Evolutionary conservation across 2,329 filamentous ascomycete genomes (phyloP).

Genomic region (Aspergillus versicolor): DNA sequence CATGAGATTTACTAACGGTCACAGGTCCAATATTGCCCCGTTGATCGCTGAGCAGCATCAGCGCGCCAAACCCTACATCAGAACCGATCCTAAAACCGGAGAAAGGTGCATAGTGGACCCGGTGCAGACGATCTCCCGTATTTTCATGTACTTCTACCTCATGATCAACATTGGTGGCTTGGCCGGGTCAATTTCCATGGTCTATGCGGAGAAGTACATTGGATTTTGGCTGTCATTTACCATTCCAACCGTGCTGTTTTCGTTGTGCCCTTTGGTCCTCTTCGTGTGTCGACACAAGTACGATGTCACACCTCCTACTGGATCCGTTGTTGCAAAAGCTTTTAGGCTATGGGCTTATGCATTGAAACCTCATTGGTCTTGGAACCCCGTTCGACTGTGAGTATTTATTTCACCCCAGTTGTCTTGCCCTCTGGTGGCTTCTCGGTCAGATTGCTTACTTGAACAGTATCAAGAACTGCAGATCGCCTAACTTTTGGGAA

Average conservation of each 20-base stretch:
- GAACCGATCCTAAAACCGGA: conserved; percentile 53
- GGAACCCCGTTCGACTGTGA: conserved; percentile 53
- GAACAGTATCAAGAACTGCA: conserved; percentile 20
- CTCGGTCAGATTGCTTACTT: conserved; percentile 5
- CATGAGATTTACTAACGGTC: background rate
- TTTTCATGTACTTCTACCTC: conserved; percentile 71
- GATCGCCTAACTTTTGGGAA: conserved; percentile 22
- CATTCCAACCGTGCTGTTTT: conserved; percentile 66
- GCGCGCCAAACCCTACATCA: conserved; percentile 58
- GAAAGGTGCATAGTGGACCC: conserved; percentile 71
- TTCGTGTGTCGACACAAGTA: conserved; percentile 63
- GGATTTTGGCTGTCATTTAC: conserved; percentile 64
- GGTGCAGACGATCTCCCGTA: conserved; percentile 65
- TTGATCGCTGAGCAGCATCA: conserved; percentile 69
- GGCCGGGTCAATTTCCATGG: conserved; percentile 63
- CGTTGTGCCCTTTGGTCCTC: conserved; percentile 61
- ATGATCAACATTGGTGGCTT: conserved; percentile 68
- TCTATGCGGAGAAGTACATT: conserved; percentile 72
- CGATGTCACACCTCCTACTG: conserved; percentile 64
- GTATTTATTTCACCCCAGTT: background rate
- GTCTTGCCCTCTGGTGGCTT: background rate
- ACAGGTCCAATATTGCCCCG: conserved; percentile 66
- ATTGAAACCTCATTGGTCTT: conserved; percentile 61
- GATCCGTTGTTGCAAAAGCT: conserved; percentile 70
- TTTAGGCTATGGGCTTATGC: conserved; percentile 60